Conservation (phyloP, 768 basidiomycete species). For the Tylopilus sp. region DNA sequence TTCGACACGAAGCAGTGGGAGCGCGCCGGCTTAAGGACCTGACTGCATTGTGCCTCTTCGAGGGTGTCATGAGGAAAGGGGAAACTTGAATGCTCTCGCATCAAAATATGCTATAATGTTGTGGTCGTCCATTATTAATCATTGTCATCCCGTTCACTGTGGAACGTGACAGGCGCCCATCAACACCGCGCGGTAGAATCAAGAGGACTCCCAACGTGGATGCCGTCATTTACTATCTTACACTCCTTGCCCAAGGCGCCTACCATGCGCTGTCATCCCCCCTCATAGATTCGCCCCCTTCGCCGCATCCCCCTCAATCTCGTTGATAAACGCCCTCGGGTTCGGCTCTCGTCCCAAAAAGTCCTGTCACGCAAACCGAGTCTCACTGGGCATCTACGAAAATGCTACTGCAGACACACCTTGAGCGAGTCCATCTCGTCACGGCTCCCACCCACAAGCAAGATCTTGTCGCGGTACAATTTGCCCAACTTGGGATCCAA, state of each 20-base stretch:
- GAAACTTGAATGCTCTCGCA: too few relatives aligned
- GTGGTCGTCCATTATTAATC: too few relatives aligned
- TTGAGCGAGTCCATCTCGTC: not conserved
- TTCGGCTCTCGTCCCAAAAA: conserved; percentile 77
- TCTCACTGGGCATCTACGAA: not conserved
- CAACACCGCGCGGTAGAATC: not conserved
- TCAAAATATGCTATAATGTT: too few relatives aligned
- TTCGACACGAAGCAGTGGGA: too few relatives aligned
- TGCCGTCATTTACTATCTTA: not conserved
- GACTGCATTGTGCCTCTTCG: too few relatives aligned
- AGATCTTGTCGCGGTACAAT: conserved; percentile 72
- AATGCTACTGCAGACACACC: not conserved
- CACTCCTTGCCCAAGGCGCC: not conserved
- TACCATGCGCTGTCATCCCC: not conserved
- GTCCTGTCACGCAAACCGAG: conserved; percentile 42
- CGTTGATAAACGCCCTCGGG: conserved; percentile 68
- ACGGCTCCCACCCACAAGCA: conserved; percentile 51
- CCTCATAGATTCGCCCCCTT: not conserved
- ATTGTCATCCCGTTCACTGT: too few relatives aligned
- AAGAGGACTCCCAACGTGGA: not conserved
- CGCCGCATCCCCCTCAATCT: conserved; percentile 37
- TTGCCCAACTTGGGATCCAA: conserved; percentile 64
- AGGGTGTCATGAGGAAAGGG: too few relatives aligned
- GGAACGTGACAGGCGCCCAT: not conserved
- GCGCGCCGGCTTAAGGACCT: too few relatives aligned